Conservation (phyloP, 2,329 filamentous ascomycete species). For the Sporothrix brunneoviolacea region DNA sequence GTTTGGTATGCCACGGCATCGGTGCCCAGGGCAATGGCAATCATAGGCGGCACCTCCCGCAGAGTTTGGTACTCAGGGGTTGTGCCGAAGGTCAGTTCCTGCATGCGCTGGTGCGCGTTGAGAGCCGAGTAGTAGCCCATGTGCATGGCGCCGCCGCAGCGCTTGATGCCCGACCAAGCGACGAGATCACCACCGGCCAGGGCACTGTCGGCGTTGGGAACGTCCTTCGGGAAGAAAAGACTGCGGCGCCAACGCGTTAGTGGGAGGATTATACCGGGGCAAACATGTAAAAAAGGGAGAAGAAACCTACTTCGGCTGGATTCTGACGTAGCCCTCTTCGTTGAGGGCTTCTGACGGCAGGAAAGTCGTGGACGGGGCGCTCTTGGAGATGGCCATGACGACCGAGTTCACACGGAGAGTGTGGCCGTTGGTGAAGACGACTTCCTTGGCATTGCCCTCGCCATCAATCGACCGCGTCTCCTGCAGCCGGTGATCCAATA, state of each 20-base stretch:
- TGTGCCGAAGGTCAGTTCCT: constrained; percentile 33
- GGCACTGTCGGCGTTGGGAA: constrained; percentile 54
- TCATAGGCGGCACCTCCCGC: constrained; percentile 54
- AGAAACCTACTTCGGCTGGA: constrained; percentile 42
- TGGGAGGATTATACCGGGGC: background rate
- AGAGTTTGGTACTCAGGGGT: constrained; percentile 43
- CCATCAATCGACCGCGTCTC: constrained; percentile 39
- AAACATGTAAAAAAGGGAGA: constrained; percentile 1
- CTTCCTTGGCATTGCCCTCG: constrained; percentile 31
- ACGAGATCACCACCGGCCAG: constrained; percentile 65
- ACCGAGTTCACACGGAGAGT: constrained; percentile 57
- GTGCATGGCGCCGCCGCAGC: constrained; percentile 69
- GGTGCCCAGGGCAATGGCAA: constrained; percentile 65
- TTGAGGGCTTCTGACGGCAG: constrained; percentile 54
- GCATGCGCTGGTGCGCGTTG: constrained; percentile 61
- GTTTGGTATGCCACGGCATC: constrained; percentile 59
- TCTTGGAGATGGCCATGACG: constrained; percentile 62
- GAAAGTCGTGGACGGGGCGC: constrained; percentile 55
- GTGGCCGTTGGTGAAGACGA: constrained; percentile 55
- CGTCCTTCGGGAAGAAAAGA: constrained; percentile 45
- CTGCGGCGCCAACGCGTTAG: too few relatives aligned
- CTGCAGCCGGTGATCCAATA: constrained; percentile 54
- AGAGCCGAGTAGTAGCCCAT: constrained; percentile 59
- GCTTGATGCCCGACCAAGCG: constrained; percentile 72
- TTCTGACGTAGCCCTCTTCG: constrained; percentile 58